phyloP scores from a whole-genome alignment of 352 stramenopile species.

The Thraustochytrium striatum region DNA sequence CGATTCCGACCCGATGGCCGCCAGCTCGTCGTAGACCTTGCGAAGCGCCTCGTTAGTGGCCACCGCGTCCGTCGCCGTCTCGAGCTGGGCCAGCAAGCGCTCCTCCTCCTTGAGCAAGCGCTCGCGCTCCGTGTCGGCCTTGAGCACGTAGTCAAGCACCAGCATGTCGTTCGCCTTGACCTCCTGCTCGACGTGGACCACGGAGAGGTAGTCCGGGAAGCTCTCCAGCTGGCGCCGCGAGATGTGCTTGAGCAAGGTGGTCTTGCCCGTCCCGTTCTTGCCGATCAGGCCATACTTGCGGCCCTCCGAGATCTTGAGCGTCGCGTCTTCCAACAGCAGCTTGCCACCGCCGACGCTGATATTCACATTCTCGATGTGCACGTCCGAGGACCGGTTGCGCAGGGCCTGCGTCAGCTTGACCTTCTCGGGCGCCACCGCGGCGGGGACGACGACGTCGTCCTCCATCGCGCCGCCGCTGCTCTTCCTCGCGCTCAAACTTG shows the following conservation, averaged over 20 bases:
- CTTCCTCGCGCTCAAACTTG: constrained; percentile 2
- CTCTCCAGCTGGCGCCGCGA: constrained; percentile 88
- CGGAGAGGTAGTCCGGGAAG: constrained; percentile 95
- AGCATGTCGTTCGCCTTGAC: constrained; percentile 94
- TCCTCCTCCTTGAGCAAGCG: constrained; percentile 51
- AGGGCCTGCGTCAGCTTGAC: constrained; percentile 8
- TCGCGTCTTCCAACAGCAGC: constrained; percentile 95
- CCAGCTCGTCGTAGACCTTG: constrained; percentile 93
- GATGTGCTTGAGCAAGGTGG: constrained; percentile 99
- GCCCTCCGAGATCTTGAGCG: constrained; percentile 92
- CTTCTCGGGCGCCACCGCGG: neutral
- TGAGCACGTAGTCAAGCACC: constrained; percentile 95
- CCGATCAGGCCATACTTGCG: constrained; percentile 96
- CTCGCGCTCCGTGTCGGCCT: constrained; percentile 85
- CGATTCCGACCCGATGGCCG: constrained; percentile 86
- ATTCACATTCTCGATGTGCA: constrained; percentile 97
- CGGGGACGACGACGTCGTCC: neutral
- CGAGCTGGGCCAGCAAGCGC: constrained; percentile 51
- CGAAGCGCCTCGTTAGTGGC: constrained; percentile 5
- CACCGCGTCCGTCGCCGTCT: neutral
- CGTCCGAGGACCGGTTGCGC: constrained; percentile 70
- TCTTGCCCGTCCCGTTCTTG: constrained; percentile 95
- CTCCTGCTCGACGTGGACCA: constrained; percentile 99
- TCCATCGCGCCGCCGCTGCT: neutral
- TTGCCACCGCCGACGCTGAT: constrained; percentile 96